Evolutionary conservation across 345 rosid species (phyloP).

Genomic region (Pelargonium nanum): DNA sequence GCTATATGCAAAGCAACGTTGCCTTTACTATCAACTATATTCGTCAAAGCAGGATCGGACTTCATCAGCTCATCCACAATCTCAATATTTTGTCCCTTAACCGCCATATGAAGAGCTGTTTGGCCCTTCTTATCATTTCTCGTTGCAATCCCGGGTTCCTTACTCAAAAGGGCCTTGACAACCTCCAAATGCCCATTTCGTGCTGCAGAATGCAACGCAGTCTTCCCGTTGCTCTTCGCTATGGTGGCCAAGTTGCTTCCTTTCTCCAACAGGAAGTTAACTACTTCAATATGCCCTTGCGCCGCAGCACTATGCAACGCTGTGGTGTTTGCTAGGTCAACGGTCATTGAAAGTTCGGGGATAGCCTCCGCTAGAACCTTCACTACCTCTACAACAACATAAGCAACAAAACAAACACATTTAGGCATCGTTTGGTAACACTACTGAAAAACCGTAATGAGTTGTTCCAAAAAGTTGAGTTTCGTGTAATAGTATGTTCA

Average conservation of each 20-base stretch:
- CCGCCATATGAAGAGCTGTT: constrained; percentile 90
- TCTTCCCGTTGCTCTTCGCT: constrained; percentile 67
- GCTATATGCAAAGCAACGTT: constrained; percentile 81
- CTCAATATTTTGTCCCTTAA: constrained; percentile 59
- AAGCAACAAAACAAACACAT: neutral
- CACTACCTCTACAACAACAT: constrained; percentile 38
- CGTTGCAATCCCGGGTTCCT: constrained; percentile 41
- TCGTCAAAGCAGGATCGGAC: constrained; percentile 37
- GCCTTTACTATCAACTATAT: constrained; percentile 65
- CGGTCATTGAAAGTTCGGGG: constrained; percentile 65
- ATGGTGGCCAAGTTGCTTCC: constrained; percentile 46
- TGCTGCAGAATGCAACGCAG: constrained; percentile 75
- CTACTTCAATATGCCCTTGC: constrained; percentile 66
- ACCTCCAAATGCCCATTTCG: constrained; percentile 79
- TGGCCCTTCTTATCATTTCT: constrained; percentile 75
- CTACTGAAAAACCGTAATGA: too few relatives aligned
- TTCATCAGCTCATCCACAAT: constrained; percentile 45
- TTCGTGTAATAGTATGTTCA: too few relatives aligned
- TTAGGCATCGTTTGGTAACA: too few relatives aligned
- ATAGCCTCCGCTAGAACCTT: constrained; percentile 52
- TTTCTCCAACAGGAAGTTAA: constrained; percentile 51
- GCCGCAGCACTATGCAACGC: constrained; percentile 76
- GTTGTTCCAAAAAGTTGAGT: too few relatives aligned
- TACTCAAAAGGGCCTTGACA: constrained; percentile 47
- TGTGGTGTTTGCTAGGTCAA: constrained; percentile 62